These are phyloP conservation scores for Thyridium curvatum DNA, from an alignment of 2,329 filamentous ascomycete species.

Conservation along the genomic window DNA sequence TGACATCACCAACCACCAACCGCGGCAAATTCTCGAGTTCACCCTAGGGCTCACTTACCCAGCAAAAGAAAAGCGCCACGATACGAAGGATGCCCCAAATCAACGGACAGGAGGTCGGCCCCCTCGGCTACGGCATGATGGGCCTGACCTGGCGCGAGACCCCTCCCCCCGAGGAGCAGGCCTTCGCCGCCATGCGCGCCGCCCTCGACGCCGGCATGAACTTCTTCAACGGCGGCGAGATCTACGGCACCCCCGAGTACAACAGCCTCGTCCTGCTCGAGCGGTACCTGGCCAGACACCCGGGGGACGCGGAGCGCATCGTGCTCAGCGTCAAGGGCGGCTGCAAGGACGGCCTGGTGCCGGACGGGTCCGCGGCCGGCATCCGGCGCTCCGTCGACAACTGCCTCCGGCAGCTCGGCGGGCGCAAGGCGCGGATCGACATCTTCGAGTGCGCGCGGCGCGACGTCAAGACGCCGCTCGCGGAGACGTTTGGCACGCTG, in stretches of 20 bases:
- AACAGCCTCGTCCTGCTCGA: constrained; percentile 54
- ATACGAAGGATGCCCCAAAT: constrained; percentile 17
- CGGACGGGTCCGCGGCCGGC: constrained; percentile 44
- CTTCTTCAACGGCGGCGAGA: constrained; percentile 59
- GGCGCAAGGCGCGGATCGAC: constrained; percentile 50
- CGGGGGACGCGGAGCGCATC: constrained; percentile 56
- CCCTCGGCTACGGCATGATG: constrained; percentile 23
- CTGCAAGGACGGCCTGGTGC: constrained; percentile 6
- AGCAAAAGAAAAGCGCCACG: no score
- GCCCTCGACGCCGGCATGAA: constrained; percentile 36
- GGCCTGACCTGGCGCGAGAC: constrained; percentile 35
- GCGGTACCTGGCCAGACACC: constrained; percentile 57
- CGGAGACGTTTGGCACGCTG: constrained; percentile 34
- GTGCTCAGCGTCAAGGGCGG: constrained; percentile 59
- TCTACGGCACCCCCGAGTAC: constrained; percentile 54
- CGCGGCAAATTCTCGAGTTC: no score
- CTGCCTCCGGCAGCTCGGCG: constrained; percentile 41
- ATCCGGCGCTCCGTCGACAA: constrained; percentile 54
- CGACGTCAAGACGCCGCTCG: constrained; percentile 41
- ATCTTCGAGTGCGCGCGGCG: constrained; percentile 53
- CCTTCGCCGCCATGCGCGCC: constrained; percentile 49
- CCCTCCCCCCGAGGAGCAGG: constrained; percentile 35
- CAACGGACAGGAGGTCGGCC: constrained; percentile 19
- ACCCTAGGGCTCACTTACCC: no score
- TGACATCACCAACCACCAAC: no score